Conservation (phyloP, 2,329 filamentous ascomycete genomes). For the Neurospora crassa region DNA sequence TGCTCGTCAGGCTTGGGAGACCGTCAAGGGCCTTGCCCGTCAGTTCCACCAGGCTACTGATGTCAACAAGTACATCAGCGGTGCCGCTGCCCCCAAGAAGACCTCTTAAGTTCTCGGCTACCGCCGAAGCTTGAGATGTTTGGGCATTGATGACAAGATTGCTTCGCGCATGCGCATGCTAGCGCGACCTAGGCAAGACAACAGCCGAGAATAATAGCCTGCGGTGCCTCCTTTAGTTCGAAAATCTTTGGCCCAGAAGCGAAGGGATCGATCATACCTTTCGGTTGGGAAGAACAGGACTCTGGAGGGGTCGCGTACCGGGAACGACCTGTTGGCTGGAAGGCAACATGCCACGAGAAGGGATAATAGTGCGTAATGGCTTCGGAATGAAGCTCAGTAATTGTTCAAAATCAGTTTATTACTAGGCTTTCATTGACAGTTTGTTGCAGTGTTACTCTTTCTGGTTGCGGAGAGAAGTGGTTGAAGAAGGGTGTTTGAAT, state of each 20-base stretch:
- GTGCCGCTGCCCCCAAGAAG: slow-evolving; percentile 54
- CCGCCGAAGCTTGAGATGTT: not conserved
- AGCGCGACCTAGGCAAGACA: slow-evolving; percentile 4
- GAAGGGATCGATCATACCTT: not conserved
- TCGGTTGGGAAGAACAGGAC: not conserved
- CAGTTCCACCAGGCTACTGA: slow-evolving; percentile 77
- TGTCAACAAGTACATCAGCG: slow-evolving; percentile 59
- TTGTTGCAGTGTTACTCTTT: not conserved
- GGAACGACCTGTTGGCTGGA: not conserved
- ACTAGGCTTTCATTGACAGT: not conserved
- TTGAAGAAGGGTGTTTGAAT: not conserved
- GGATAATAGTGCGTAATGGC: not conserved
- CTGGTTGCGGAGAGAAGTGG: not conserved
- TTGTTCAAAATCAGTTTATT: not conserved
- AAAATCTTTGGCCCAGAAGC: not conserved
- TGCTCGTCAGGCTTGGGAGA: slow-evolving; percentile 71
- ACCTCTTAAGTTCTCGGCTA: slow-evolving; percentile 35
- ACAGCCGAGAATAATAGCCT: not conserved
- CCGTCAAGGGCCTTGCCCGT: slow-evolving; percentile 60
- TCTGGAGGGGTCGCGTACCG: not conserved
- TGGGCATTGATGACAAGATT: slow-evolving; percentile 4
- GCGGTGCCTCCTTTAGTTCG: not conserved
- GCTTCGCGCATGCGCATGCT: slow-evolving; percentile 3
- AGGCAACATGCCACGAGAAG: not conserved
- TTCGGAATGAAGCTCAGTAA: not conserved